These are phyloP conservation scores for Ogataea haglerorum DNA, from an alignment of 805 yeast genomes.

Conservation along the genomic window DNA sequence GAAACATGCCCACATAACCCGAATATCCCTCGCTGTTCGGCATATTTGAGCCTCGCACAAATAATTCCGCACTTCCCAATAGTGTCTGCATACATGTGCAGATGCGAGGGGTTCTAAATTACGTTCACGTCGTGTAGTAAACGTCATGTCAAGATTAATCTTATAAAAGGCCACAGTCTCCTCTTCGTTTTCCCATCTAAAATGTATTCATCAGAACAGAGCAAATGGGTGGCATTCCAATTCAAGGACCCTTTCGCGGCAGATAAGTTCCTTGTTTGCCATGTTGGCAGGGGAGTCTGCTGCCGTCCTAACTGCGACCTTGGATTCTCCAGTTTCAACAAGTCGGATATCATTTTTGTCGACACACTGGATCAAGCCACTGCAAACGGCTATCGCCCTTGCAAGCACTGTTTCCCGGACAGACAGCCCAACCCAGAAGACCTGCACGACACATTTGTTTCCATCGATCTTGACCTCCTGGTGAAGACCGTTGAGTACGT, in stretches of 20 bases:
- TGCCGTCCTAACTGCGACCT: slow-evolving; percentile 71
- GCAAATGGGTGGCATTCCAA: slow-evolving; percentile 63
- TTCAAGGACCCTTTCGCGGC: slow-evolving; percentile 66
- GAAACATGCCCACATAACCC: background rate
- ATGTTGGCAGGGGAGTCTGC: slow-evolving; percentile 38
- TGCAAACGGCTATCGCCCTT: slow-evolving; percentile 44
- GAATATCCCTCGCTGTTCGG: background rate
- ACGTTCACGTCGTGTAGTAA: slow-evolving; percentile 1
- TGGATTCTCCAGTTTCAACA: slow-evolving; percentile 39
- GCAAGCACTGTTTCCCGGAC: slow-evolving; percentile 55
- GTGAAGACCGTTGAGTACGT: slow-evolving; percentile 50
- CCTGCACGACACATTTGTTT: slow-evolving; percentile 30
- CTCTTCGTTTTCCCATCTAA: background rate
- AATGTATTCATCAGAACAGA: slow-evolving; percentile 40
- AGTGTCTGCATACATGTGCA: slow-evolving; percentile 1
- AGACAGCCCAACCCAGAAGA: slow-evolving; percentile 18
- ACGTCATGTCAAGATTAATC: slow-evolving; percentile 7
- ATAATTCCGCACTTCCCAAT: background rate
- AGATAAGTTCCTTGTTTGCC: slow-evolving; percentile 52
- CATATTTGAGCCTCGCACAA: background rate
- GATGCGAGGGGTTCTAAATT: slow-evolving; percentile 8
- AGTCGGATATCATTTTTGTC: slow-evolving; percentile 45
- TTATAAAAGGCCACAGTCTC: slow-evolving; percentile 1
- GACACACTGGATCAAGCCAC: slow-evolving; percentile 41
- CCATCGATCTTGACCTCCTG: slow-evolving; percentile 44